phyloP scores from a whole-genome alignment of 73 alveolate genomes.

The Paramecium bursaria region DNA sequence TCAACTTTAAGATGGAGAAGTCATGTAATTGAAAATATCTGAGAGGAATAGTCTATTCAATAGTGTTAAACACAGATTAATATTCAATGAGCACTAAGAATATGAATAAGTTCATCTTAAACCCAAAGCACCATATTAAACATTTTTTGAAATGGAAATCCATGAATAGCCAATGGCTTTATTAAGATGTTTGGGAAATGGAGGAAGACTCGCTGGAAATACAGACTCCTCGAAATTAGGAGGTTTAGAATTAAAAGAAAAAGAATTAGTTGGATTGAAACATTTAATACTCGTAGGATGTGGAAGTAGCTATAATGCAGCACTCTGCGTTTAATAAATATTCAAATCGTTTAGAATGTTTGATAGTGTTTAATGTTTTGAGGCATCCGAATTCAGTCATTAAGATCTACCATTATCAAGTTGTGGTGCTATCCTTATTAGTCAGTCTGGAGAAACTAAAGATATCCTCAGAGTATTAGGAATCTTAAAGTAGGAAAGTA shows the following conservation, averaged over 20 bases:
- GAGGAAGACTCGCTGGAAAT: conserved; percentile 80
- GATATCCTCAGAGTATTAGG: conserved; percentile 80
- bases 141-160: conserved; percentile 83
- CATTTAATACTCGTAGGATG: conserved; percentile 77
- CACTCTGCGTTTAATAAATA: conserved; percentile 71
- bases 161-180: conserved; percentile 85
- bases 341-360: conserved; percentile 69
- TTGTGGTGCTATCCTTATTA: conserved; percentile 81
- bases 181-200: conserved; percentile 78
- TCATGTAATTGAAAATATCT: conserved; percentile 69
- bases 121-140: conserved; percentile 74
- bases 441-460: conserved; percentile 92
- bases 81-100: conserved; percentile 56
- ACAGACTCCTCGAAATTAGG: conserved; percentile 78
- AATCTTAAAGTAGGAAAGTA: conserved; percentile 65
- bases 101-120: conserved; percentile 69
- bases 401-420: conserved; percentile 68
- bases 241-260: conserved; percentile 75
- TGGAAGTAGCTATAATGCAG: conserved; percentile 82
- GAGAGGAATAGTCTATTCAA: conserved; percentile 65
- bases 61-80: conserved; percentile 58
- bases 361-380: conserved; percentile 78
- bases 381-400: conserved; percentile 75
- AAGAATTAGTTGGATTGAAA: conserved; percentile 49
- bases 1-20: conserved; percentile 82